phyloP scores from a whole-genome alignment of 345 rosid genomes.

The Acer negundo region DNA sequence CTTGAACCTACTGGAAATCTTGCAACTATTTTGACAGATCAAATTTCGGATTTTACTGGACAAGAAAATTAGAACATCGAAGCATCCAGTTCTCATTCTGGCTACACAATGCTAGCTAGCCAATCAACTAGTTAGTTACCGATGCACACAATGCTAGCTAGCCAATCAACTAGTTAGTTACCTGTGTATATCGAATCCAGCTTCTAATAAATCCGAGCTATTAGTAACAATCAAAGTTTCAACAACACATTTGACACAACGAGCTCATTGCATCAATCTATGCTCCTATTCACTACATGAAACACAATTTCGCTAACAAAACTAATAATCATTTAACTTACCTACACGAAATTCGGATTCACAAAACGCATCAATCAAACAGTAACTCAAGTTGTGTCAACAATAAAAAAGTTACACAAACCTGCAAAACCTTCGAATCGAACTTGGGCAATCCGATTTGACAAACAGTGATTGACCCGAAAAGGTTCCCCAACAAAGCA shows the following conservation, averaged over 20 bases:
- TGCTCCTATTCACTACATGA: slow-evolving; percentile 1
- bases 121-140: not conserved
- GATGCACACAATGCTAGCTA: not conserved
- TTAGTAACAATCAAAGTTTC: not conserved
- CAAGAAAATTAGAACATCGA: not conserved
- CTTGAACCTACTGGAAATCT: not conserved
- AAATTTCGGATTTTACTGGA: not conserved
- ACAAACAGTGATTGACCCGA: slow-evolving; percentile 87
- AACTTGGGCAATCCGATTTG: slow-evolving; percentile 88
- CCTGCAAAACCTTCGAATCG: slow-evolving; percentile 67
- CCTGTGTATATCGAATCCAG: not conserved
- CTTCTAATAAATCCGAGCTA: not conserved
- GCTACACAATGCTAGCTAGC: not conserved
- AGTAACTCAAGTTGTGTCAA: not conserved
- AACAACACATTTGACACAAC: slow-evolving; percentile 1
- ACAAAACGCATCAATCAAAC: not conserved
- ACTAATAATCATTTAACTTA: not conserved
- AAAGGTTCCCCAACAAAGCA: slow-evolving; percentile 86
- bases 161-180: not conserved
- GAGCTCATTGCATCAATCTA: not conserved
- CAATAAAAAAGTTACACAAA: slow-evolving; percentile 25
- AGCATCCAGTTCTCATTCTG: not conserved
- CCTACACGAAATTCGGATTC: not conserved
- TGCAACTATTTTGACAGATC: not conserved
- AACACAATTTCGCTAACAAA: not conserved